Conservation (phyloP, 306 rosid species). For the Corylus avellana region DNA sequence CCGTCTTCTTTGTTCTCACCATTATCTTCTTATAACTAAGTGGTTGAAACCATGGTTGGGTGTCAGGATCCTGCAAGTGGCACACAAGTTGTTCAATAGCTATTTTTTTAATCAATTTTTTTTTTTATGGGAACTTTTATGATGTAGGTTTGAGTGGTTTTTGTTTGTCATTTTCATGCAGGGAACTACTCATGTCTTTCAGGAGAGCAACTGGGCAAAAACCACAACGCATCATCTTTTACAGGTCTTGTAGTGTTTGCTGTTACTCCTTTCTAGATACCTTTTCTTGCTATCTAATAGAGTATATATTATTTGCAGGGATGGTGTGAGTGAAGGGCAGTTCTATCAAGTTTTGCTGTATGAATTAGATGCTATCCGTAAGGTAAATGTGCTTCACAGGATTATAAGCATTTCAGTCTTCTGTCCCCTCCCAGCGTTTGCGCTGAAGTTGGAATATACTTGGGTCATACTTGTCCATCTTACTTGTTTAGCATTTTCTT, state of each 20-base stretch:
- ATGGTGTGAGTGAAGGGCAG: slow-evolving; percentile 96
- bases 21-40: background rate
- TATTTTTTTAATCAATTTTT: background rate
- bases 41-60: background rate
- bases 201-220: slow-evolving; percentile 96
- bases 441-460: background rate
- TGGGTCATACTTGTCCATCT: background rate
- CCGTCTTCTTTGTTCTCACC: background rate
- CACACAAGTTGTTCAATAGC: background rate
- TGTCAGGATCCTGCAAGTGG: background rate
- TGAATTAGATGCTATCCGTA: slow-evolving; percentile 94
- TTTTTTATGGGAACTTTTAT: background rate
- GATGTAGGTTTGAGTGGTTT: background rate
- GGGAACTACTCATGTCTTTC: slow-evolving; percentile 94
- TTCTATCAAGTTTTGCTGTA: slow-evolving; percentile 89
- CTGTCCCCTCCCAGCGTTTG: background rate
- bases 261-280: background rate
- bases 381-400: slow-evolving; percentile 40
- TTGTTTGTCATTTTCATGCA: slow-evolving; percentile 10
- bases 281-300: slow-evolving; percentile 1
- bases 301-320: slow-evolving; percentile 52
- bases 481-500: background rate
- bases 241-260: slow-evolving; percentile 45
- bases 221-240: slow-evolving; percentile 93
- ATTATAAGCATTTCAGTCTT: background rate